Conservation (phyloP, 2,329 filamentous ascomycete genomes). For the Sarocladium brachiariae region DNA sequence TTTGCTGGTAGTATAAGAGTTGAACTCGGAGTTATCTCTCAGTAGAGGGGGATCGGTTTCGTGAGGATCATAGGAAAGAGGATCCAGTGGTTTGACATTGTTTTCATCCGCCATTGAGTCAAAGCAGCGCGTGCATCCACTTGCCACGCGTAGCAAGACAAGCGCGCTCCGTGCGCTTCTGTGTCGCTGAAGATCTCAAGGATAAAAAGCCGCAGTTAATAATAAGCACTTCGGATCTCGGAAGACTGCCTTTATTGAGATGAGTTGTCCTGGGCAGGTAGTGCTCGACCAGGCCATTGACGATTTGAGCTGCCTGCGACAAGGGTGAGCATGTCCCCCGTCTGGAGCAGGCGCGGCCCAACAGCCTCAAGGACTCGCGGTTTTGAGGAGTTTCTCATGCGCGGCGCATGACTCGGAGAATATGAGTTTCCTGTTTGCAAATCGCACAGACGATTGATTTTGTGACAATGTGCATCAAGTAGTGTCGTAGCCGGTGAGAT, state of each 20-base stretch:
- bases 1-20: conserved; percentile 62
- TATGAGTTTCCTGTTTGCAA: background rate
- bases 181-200: background rate
- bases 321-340: background rate
- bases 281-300: background rate
- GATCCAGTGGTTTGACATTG: conserved; percentile 18
- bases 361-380: background rate
- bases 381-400: background rate
- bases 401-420: background rate
- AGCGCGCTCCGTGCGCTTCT: background rate
- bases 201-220: too few relatives aligned
- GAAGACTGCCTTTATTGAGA: too few relatives aligned
- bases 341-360: conserved; percentile 3
- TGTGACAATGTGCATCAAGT: background rate
- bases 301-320: conserved; percentile 3
- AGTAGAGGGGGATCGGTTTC: conserved; percentile 72
- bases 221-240: too few relatives aligned
- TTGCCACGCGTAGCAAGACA: background rate
- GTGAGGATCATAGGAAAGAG: conserved; percentile 30
- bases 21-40: conserved; percentile 65
- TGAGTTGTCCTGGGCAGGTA: too few relatives aligned
- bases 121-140: background rate
- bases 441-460: background rate
- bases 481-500: background rate
- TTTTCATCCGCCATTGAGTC: conserved; percentile 17